Percentiles rank a stretch among this genome's conserved stretches.
Evolutionary conservation across 441 rosid species (phyloP).

Genomic region (Hura crepitans): DNA sequence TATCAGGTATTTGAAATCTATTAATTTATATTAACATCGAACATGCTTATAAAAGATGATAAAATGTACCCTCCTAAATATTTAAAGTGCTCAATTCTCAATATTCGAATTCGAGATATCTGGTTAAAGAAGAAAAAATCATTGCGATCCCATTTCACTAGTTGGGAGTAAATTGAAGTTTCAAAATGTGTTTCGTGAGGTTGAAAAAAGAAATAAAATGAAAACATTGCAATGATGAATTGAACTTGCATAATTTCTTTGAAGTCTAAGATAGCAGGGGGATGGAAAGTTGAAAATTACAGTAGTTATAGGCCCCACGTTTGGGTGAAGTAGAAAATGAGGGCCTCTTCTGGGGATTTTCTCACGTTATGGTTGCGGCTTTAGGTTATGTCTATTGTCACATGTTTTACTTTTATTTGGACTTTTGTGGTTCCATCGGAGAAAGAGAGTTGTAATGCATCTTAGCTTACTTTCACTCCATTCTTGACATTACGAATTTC

Average conservation of each 20-base stretch:
- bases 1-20: no score
- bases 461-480: neutral
- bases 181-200: no score
- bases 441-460: neutral
- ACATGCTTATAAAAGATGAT: no score
- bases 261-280: neutral
- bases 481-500: neutral
- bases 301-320: neutral
- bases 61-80: no score
- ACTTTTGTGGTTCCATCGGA: constrained; percentile 1
- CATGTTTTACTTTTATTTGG: constrained; percentile 2
- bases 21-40: no score
- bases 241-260: neutral
- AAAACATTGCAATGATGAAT: neutral
- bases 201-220: no score
- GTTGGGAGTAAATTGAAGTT: no score
- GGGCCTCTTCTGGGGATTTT: neutral
- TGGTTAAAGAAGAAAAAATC: no score
- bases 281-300: neutral
- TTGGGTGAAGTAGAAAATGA: neutral
- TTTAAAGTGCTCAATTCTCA: no score
- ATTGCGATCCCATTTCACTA: no score
- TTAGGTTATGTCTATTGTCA: constrained; percentile 3
- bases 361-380: neutral
- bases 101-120: no score